Evolutionary conservation across 192 early-diverging fungal genomes (phyloP), one percentile per base, ranked within the genome.

Genomic region (Chytriomyces sp.): DNA sequence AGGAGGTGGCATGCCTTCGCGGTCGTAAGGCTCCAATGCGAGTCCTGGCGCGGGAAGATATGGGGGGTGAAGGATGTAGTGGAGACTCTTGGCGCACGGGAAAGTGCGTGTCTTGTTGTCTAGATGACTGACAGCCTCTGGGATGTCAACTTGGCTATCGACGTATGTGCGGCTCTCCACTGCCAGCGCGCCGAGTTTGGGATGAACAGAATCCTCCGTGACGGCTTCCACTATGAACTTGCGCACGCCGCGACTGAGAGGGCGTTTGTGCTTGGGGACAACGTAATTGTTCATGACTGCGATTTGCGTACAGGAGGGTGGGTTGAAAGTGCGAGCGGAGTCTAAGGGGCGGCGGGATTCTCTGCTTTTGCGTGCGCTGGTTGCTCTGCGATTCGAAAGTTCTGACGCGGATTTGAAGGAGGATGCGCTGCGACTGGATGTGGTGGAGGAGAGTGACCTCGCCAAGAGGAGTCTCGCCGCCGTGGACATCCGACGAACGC

Each of bases 41-140:
- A 73, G 33, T 32, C 71, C 71, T 3, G 71, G 40, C 25, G 3
- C 22, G 7, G 59, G 58, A 8, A 54, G n/a, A 1, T 14, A 5
- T 1, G 71, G 71, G 2, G 71, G 71, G 36, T 73, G 71, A 17
- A 73, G 37, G 52, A 63, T 33, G 31, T 73, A 73, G 31, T 73
- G 71, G 25, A 73, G 22, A 33, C 65, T 64, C 36, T 30, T 61
- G 49, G 26, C 22, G 8, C 30, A 14, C 2, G 17, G 44, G 3
- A 14, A 22, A 49, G 17, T 22, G 2, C 44, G 44, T 22, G 44
- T 49, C 44, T 49, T 49, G 3, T 33, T 59, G 25, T 33, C 26
- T 49, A n/a, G 17, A n/a, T 2, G 44, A 14, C 22, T 14, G 14
- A n/a, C 44, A n/a, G 17, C 17, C 22, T 49, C 44, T 49, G 14